Conservation (phyloP, 2,329 filamentous ascomycete species). For the Nigrospora sphaerica region DNA sequence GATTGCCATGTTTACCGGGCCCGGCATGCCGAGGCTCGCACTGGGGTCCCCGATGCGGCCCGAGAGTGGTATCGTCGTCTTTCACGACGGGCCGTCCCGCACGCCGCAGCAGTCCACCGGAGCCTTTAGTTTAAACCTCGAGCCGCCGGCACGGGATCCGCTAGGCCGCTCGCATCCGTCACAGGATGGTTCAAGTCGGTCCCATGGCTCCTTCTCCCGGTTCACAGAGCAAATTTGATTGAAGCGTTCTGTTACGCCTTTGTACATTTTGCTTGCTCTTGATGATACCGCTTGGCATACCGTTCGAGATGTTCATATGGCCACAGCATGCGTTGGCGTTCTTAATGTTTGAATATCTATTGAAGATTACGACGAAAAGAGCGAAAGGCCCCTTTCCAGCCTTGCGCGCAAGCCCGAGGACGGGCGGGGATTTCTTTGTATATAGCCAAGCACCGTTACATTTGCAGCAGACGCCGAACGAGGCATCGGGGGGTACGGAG, state of each 20-base stretch:
- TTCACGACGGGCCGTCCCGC: conserved; percentile 58
- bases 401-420: background rate
- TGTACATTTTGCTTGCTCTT: conserved; percentile 11
- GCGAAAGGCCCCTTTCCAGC: background rate
- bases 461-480: background rate
- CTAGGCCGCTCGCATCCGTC: conserved; percentile 28
- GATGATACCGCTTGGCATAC: conserved; percentile 19
- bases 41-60: conserved; percentile 53
- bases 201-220: conserved; percentile 25
- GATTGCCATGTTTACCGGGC: conserved; percentile 31
- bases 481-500: background rate
- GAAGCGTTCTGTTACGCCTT: conserved; percentile 6
- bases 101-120: conserved; percentile 51
- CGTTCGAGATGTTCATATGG: conserved; percentile 11
- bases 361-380: conserved; percentile 6
- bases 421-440: background rate
- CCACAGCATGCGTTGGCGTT: conserved; percentile 16
- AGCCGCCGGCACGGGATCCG: conserved; percentile 23
- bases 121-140: conserved; percentile 32
- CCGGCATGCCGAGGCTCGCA: conserved; percentile 33
- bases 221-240: conserved; percentile 34
- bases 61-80: conserved; percentile 52
- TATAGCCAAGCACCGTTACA: background rate
- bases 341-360: conserved; percentile 15
- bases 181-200: conserved; percentile 23